A percentile compares a stretch with the other conserved stretches of the same genome.
Conservation (phyloP, 1,284 basidiomycete species). For the Ustilago lituana region DNA sequence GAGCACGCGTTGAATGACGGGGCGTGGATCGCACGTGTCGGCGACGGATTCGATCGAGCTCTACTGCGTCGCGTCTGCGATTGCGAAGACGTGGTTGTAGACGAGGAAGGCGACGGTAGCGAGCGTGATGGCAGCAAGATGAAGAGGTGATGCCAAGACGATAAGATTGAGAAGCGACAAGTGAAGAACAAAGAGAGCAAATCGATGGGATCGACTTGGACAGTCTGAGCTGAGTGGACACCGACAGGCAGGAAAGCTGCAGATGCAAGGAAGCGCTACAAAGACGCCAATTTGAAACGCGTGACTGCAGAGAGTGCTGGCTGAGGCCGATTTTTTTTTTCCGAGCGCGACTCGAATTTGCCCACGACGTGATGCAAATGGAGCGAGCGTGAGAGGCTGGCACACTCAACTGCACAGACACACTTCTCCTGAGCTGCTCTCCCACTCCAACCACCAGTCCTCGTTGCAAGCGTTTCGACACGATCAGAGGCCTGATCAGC, state of each 20-base stretch:
- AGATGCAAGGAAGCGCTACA: conserved; percentile 2
- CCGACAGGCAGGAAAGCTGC: neutral
- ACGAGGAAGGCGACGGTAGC: neutral
- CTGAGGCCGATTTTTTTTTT: conserved; percentile 3
- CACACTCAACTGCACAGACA: too few species aligned
- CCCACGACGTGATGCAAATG: conserved; percentile 8
- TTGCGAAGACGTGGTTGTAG: neutral
- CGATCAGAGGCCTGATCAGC: too few species aligned
- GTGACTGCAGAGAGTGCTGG: conserved; percentile 9
- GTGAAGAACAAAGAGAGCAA: neutral
- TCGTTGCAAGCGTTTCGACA: too few species aligned
- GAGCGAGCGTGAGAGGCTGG: conserved; percentile 1
- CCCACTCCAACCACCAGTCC: too few species aligned
- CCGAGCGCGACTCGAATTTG: conserved; percentile 25
- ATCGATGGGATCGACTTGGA: too few species aligned
- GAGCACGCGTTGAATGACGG: neutral
- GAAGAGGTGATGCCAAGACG: neutral
- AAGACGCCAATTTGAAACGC: conserved; percentile 19
- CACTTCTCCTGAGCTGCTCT: neutral
- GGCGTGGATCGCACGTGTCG: conserved; percentile 19
- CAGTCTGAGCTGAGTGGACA: too few species aligned
- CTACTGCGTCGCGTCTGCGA: neutral
- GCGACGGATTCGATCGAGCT: neutral
- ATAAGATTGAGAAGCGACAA: too few species aligned
- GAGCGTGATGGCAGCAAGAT: neutral